Percentiles rank a stretch among this genome's conserved stretches.
Conservation (phyloP, 2,329 filamentous ascomycete species). For the Thermoascus crustaceus region DNA sequence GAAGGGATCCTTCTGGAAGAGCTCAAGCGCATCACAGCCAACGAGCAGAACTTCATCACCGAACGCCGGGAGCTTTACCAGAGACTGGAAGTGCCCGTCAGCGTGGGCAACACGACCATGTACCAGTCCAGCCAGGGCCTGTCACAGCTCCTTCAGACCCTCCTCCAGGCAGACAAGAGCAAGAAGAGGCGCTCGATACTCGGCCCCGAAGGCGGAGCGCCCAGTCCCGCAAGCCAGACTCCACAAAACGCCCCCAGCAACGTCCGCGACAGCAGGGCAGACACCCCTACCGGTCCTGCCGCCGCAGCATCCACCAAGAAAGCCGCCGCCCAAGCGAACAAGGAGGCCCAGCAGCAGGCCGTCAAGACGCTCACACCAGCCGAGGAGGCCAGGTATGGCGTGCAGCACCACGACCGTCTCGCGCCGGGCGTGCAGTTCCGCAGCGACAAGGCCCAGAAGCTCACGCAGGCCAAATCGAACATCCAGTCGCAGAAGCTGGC, state of each 20-base stretch:
- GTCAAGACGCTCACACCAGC: conserved; percentile 64
- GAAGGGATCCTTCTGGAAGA: conserved; percentile 85
- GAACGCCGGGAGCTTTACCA: conserved; percentile 82
- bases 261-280: conserved; percentile 29
- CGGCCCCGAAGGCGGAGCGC: conserved; percentile 47
- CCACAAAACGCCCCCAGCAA: conserved; percentile 29
- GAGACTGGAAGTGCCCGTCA: conserved; percentile 74
- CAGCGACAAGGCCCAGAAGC: conserved; percentile 48
- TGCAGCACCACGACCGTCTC: conserved; percentile 76
- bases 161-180: conserved; percentile 74
- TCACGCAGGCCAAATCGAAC: conserved; percentile 44
- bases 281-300: conserved; percentile 26
- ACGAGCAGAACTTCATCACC: conserved; percentile 76
- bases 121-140: conserved; percentile 79
- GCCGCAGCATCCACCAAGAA: conserved; percentile 24
- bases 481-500: conserved; percentile 43
- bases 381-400: conserved; percentile 73
- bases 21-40: conserved; percentile 80
- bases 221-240: conserved; percentile 48
- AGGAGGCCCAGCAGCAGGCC: conserved; percentile 42
- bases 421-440: conserved; percentile 83
- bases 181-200: conserved; percentile 76
- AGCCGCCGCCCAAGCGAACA: conserved; percentile 23
- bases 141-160: conserved; percentile 69
- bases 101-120: conserved; percentile 58